Conservation (phyloP, 495 filamentous ascomycete species). For the Tuber calosporum region DNA sequence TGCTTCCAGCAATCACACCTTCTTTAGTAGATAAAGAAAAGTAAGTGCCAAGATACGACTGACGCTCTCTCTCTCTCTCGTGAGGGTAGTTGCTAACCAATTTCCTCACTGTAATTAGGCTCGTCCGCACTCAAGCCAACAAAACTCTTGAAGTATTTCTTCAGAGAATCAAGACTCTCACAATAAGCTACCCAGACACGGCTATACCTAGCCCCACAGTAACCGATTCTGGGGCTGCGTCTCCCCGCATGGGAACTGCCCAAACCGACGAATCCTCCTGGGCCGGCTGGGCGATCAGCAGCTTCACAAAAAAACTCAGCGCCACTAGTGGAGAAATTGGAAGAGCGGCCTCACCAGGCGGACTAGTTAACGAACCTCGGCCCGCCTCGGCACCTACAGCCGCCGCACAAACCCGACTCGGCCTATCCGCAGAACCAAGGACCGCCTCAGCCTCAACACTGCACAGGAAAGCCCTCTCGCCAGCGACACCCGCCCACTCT, state of each 20-base stretch:
- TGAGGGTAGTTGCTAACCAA: background rate
- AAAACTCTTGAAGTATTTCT: slow-evolving; percentile 89
- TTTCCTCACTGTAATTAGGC: slow-evolving; percentile 47
- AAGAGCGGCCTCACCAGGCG: slow-evolving; percentile 39
- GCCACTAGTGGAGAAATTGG: slow-evolving; percentile 79
- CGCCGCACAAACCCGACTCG: slow-evolving; percentile 25
- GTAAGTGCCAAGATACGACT: slow-evolving; percentile 12
- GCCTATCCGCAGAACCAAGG: slow-evolving; percentile 36
- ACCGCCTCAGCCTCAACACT: slow-evolving; percentile 51
- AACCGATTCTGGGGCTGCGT: slow-evolving; percentile 43
- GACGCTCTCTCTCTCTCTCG: background rate
- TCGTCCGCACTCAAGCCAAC: slow-evolving; percentile 81
- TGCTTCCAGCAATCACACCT: slow-evolving; percentile 78
- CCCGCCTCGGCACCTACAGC: slow-evolving; percentile 48
- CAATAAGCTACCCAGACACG: slow-evolving; percentile 71
- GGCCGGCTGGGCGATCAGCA: slow-evolving; percentile 97
- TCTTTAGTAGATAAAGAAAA: slow-evolving; percentile 47
- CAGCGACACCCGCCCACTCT: slow-evolving; percentile 45
- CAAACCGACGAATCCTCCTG: slow-evolving; percentile 52
- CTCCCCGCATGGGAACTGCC: slow-evolving; percentile 67
- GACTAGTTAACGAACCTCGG: slow-evolving; percentile 43
- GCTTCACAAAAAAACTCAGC: slow-evolving; percentile 91
- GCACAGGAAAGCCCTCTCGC: slow-evolving; percentile 51
- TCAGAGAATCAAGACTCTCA: slow-evolving; percentile 70
- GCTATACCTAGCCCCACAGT: slow-evolving; percentile 51